These are phyloP conservation scores for Aspergillus indologenus DNA, from an alignment of 495 filamentous ascomycete genomes.

Conservation along the genomic window DNA sequence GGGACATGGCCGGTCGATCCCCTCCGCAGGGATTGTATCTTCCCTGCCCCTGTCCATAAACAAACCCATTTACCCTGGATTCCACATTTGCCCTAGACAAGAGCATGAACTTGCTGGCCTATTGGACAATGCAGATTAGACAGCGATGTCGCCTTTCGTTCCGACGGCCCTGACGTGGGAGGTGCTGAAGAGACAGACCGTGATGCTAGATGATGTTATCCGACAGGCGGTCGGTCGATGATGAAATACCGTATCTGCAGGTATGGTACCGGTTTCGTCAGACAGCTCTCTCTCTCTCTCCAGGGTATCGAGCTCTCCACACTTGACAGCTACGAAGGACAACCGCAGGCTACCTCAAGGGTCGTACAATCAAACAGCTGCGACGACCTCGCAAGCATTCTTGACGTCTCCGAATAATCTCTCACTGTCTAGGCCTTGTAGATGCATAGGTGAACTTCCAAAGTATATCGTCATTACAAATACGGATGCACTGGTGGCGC, in stretches of 20 bases:
- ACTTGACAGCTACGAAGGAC: not conserved
- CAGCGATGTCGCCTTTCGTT: not conserved
- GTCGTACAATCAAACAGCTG: not conserved
- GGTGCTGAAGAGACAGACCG: not conserved
- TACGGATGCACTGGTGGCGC: not conserved
- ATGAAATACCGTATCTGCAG: conserved; percentile 2
- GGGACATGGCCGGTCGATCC: conserved; percentile 16
- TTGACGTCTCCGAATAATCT: not conserved
- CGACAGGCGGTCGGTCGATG: not conserved
- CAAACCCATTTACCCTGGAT: conserved; percentile 9
- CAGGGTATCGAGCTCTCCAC: not conserved
- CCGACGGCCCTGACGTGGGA: not conserved
- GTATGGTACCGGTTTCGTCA: no score
- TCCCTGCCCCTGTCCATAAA: not conserved
- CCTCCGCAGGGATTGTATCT: conserved; percentile 3
- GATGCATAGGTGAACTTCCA: not conserved
- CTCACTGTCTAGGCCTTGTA: no score
- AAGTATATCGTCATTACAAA: not conserved
- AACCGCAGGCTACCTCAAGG: not conserved
- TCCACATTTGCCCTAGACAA: not conserved
- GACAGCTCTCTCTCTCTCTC: not conserved
- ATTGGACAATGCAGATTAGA: not conserved
- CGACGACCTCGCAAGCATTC: not conserved
- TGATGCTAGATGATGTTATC: not conserved
- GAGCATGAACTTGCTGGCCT: not conserved